Percentiles rank a stretch among this genome's conserved stretches.
phyloP scores from a whole-genome alignment of 192 early-diverging fungal genomes.

The Podila epicladia region DNA sequence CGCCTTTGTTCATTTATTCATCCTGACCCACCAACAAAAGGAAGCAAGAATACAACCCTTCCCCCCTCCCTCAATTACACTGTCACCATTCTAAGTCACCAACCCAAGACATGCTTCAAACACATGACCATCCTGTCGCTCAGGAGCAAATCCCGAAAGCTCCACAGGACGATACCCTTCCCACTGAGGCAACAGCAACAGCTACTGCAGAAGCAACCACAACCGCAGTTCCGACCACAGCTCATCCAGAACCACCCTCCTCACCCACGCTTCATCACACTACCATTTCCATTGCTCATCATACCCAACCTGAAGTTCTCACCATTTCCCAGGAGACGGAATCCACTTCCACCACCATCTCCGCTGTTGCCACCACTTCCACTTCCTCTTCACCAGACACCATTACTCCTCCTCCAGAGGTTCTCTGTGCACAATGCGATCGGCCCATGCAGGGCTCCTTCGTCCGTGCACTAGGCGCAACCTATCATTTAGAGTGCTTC shows the following conservation, averaged over 20 bases:
- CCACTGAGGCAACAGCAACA: not conserved
- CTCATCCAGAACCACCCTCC: not conserved
- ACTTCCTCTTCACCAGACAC: slow-evolving; percentile 12
- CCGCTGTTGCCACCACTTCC: not conserved
- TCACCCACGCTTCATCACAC: not conserved
- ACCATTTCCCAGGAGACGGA: too few relatives aligned
- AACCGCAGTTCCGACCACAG: not conserved
- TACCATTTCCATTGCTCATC: too few relatives aligned
- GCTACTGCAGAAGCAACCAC: not conserved
- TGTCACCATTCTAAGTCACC: too few relatives aligned
- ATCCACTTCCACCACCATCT: too few relatives aligned
- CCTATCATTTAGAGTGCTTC: slow-evolving; percentile 96
- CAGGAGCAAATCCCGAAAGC: not conserved
- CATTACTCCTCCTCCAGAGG: slow-evolving; percentile 17
- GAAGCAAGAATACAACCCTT: not conserved
- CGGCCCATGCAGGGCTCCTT: slow-evolving; percentile 84
- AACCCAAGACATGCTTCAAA: not conserved
- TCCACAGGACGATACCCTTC: not conserved
- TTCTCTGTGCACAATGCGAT: slow-evolving; percentile 73
- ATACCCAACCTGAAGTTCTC: too few relatives aligned
- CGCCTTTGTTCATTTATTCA: not conserved
- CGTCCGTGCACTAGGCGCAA: slow-evolving; percentile 85
- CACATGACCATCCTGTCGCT: not conserved
- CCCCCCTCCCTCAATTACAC: too few relatives aligned
- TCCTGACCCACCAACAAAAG: not conserved